Base-by-base conservation (phyloP, 108 stramenopile genomes). In the Tribonema minus region DNA sequence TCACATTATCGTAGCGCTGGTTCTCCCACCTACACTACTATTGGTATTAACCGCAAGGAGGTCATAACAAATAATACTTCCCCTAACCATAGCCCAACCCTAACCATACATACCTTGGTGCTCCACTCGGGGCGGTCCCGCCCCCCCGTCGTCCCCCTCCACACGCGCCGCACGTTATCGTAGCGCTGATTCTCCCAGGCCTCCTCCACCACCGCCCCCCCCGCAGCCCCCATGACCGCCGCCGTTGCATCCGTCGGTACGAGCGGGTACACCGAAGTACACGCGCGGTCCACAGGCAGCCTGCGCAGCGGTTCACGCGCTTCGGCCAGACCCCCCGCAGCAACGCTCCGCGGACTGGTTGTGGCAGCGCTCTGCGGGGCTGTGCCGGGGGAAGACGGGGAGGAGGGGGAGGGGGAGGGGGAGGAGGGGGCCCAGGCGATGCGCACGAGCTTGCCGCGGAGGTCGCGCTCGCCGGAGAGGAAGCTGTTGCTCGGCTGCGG, bases 81-180 rank as follows among this genome's bases (percentile, higher is more conserved):
- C n/a, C n/a, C n/a, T n/a, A n/a, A n/a, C n/a, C n/a, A n/a, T n/a
- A n/a, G n/a, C n/a, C n/a, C n/a, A n/a, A n/a, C n/a, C n/a, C n/a
- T n/a, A n/a, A n/a, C n/a, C 26, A 6, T 27, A 7, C 66, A 29
- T 34, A 54, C 72, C 62, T 74, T 74, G 3, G 37, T n/a, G 4
- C 61, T 28, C 30, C 61, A 74, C 72, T 74, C 72, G 5, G 72
- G 72, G 2, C 72, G 33, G 12, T 74, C 72, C 25, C 63, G 34
- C 3, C 29, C 25, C 62, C 41, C 9, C 58, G 36, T 63, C 7
- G 72, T 61, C 41, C 28, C 63, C 37, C 28, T 65, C 72, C 72
- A 74, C 72, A 23, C 9, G 33, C 72, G 12, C 64, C 30, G 33
- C 1, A 74, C 15, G 32, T 59, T 74, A 3, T 40, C 33, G 33